Conservation (phyloP, 768 basidiomycete species). For the Multifurca ochricompacta region DNA sequence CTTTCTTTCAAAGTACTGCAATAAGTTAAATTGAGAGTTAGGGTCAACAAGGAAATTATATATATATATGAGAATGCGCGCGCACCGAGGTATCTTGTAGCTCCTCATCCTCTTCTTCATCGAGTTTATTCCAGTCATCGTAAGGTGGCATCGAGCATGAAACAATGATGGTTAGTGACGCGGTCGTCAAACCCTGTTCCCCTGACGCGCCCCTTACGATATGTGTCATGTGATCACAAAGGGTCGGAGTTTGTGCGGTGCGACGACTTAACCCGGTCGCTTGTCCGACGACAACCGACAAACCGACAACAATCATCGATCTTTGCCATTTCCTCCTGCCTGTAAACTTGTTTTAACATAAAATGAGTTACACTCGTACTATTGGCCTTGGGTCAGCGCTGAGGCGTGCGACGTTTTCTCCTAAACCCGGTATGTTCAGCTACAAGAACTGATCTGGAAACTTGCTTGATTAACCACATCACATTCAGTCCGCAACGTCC, state of each 20-base stretch:
- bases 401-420: constrained; percentile 40
- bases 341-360: too few relatives aligned
- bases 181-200: too few relatives aligned
- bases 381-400: constrained; percentile 53
- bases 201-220: too few relatives aligned
- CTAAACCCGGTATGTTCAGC: constrained; percentile 26
- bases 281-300: too few relatives aligned
- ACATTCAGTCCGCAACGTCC: constrained; percentile 20
- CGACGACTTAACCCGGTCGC: too few relatives aligned
- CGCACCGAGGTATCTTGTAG: constrained; percentile 59
- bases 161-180: too few relatives aligned
- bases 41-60: too few relatives aligned
- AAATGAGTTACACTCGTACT: constrained; percentile 40
- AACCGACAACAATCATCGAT: too few relatives aligned
- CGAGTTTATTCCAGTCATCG: constrained; percentile 74
- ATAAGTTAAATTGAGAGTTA: neutral
- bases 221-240: constrained; percentile 2
- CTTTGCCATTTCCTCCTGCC: too few relatives aligned
- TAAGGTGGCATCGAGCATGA: constrained; percentile 65
- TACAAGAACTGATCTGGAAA: neutral
- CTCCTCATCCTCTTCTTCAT: constrained; percentile 79
- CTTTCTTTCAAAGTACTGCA: constrained; percentile 60
- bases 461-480: neutral
- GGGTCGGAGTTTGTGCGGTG: neutral
- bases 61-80: constrained; percentile 16